A percentile compares a stretch with the other conserved stretches of the same genome.
Evolutionary conservation across 805 yeast species (phyloP).

Genomic region (Blastobotrys chiropterorum): DNA sequence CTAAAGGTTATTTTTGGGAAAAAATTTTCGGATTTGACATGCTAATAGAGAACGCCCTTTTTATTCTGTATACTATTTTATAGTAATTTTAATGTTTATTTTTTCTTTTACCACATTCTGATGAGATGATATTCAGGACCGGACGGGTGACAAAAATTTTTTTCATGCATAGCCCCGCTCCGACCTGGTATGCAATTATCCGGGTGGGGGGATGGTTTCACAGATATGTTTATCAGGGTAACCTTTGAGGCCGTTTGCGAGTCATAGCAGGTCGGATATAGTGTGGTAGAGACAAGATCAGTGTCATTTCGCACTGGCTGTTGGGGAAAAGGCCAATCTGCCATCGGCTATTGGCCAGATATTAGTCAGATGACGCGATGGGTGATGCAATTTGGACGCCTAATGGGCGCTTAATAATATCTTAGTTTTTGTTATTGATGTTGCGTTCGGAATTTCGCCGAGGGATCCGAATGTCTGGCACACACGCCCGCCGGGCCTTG

Average conservation of each 20-base stretch:
- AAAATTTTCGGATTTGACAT: background rate
- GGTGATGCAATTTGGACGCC: no score
- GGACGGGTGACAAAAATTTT: background rate
- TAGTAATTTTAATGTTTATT: slow-evolving; percentile 1
- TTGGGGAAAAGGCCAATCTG: no score
- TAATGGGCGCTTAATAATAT: no score
- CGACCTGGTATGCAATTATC: background rate
- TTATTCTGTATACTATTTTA: background rate
- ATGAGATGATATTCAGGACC: background rate
- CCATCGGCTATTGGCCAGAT: no score
- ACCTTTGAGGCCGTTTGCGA: background rate
- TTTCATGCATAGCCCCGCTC: background rate
- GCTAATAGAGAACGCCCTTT: background rate
- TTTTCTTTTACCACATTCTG: background rate
- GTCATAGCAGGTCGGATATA: no score
- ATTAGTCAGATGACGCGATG: background rate
- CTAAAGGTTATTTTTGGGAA: background rate
- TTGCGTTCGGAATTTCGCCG: no score
- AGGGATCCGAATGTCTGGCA: no score
- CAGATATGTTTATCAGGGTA: background rate
- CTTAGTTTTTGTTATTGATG: no score
- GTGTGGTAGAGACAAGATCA: no score
- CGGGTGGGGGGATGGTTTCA: background rate
- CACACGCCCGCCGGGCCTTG: no score
- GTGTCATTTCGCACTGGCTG: no score